Conservation (phyloP, 441 rosid species). For the Aquilaria agallochum region DNA sequence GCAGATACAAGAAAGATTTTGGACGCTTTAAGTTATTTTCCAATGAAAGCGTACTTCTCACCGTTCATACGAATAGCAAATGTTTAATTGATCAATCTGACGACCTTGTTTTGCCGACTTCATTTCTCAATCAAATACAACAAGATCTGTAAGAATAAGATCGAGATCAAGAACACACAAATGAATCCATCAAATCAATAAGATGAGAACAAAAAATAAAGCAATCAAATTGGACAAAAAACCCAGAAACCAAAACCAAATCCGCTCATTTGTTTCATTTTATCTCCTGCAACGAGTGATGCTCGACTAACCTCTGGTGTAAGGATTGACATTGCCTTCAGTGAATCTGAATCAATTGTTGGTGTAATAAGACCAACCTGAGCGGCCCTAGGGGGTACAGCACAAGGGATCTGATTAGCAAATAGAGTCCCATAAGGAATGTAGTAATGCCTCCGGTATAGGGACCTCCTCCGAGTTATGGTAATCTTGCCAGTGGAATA, state of each 20-base stretch:
- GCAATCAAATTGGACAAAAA: neutral
- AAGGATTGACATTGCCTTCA: constrained; percentile 24
- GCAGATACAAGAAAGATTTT: too few species aligned
- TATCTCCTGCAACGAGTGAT: constrained; percentile 33
- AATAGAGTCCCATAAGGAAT: constrained; percentile 37
- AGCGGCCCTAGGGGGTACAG: constrained; percentile 10
- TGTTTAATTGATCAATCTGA: too few species aligned
- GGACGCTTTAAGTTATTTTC: too few species aligned
- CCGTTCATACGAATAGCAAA: too few species aligned
- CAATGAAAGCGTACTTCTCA: too few species aligned
- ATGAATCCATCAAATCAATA: neutral
- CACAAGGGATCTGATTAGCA: constrained; percentile 32
- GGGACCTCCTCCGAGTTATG: constrained; percentile 14
- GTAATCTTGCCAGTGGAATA: neutral
- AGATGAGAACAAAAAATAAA: neutral
- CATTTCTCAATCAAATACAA: too few species aligned
- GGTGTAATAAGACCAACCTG: constrained; percentile 36
- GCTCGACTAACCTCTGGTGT: constrained; percentile 36
- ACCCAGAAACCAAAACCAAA: neutral
- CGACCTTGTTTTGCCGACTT: too few species aligned
- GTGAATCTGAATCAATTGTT: constrained; percentile 19
- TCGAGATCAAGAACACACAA: neutral
- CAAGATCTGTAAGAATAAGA: neutral
- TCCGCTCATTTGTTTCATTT: neutral
- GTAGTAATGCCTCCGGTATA: constrained; percentile 21